Evolutionary conservation across 1,284 basidiomycete species (phyloP).

Genomic region (Hypsizygus ulmarius): DNA sequence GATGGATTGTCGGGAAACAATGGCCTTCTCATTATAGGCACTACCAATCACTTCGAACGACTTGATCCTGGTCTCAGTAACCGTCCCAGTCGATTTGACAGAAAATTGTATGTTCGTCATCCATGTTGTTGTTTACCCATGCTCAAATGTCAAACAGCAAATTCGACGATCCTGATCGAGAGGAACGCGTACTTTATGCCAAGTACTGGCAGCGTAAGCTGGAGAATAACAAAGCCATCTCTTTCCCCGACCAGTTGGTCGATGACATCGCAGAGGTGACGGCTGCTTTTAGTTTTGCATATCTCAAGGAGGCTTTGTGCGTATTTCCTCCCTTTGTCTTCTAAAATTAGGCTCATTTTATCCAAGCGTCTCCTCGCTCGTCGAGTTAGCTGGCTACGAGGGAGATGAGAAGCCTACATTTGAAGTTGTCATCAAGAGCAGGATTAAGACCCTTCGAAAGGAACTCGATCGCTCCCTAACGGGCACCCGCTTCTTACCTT

Average conservation of each 20-base stretch:
- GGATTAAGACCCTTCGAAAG: constrained; percentile 59
- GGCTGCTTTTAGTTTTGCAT: constrained; percentile 73
- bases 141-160: constrained; percentile 34
- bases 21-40: constrained; percentile 73
- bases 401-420: constrained; percentile 51
- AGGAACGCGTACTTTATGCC: constrained; percentile 64
- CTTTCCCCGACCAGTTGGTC: constrained; percentile 64
- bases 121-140: background rate
- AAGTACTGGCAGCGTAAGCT: constrained; percentile 80
- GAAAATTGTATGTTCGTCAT: constrained; percentile 65
- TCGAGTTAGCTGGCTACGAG: constrained; percentile 50
- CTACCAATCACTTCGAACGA: constrained; percentile 80
- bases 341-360: background rate
- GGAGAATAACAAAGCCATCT: constrained; percentile 52
- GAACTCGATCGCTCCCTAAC: constrained; percentile 46
- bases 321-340: constrained; percentile 27
- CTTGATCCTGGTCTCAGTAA: constrained; percentile 73
- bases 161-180: constrained; percentile 63
- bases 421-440: constrained; percentile 43
- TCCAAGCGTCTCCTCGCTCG: constrained; percentile 61
- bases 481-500: background rate
- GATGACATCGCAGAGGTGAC: constrained; percentile 59
- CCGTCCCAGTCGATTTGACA: constrained; percentile 79
- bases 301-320: constrained; percentile 82
- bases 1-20: constrained; percentile 76